phyloP scores from a whole-genome alignment of 2,329 filamentous ascomycete species.

The Diplodia intermedia region DNA sequence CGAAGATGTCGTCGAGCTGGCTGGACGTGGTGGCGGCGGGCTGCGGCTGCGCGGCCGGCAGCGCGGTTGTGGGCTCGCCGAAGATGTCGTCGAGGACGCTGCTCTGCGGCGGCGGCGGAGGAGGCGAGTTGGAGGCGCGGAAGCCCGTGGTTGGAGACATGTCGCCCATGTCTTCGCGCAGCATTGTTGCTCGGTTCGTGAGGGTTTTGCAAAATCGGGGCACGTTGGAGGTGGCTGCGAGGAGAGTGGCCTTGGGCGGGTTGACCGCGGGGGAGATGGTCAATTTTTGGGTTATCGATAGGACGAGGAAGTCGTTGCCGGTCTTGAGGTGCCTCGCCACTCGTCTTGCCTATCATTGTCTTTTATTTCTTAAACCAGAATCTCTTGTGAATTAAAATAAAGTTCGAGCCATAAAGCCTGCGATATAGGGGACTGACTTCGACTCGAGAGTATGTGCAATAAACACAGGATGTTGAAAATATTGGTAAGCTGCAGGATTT shows the following conservation, averaged over 20 bases:
- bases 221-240: background rate
- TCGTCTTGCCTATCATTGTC: too few relatives aligned
- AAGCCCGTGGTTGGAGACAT: conserved; percentile 29
- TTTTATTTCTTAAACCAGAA: too few relatives aligned
- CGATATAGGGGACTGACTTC: too few relatives aligned
- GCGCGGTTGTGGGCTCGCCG: conserved; percentile 23
- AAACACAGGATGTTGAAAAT: too few relatives aligned
- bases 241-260: too few relatives aligned
- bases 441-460: too few relatives aligned
- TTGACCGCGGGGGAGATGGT: background rate
- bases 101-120: conserved; percentile 15
- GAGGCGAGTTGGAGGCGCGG: conserved; percentile 7
- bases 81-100: conserved; percentile 32
- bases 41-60: conserved; percentile 28
- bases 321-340: background rate
- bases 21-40: conserved; percentile 36
- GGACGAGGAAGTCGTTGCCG: conserved; percentile 1
- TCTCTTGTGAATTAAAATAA: too few relatives aligned
- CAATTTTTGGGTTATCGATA: conserved; percentile 1
- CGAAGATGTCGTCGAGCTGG: conserved; percentile 56
- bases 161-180: conserved; percentile 26
- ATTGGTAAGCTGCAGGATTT: too few relatives aligned
- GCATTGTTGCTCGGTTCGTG: conserved; percentile 6
- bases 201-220: background rate
- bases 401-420: too few relatives aligned